A percentile compares a stretch with the other conserved stretches of the same genome.
Conservation (phyloP, 148 eudicot genomes). For the Camellia japonica region DNA sequence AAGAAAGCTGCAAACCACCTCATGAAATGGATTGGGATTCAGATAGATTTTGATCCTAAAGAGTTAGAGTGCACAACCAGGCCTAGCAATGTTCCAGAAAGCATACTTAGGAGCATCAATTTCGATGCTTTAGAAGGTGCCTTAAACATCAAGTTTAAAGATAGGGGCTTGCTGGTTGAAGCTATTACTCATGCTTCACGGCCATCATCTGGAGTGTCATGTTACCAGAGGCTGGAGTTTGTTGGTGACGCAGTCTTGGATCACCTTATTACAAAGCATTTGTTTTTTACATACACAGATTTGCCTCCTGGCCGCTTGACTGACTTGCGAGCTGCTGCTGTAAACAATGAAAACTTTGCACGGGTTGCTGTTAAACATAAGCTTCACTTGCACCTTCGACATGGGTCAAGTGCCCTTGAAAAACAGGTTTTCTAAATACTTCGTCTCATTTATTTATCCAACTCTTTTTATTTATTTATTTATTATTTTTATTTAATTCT, state of each 20-base stretch:
- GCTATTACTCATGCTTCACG: slow-evolving; percentile 99
- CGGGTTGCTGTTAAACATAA: slow-evolving; percentile 90
- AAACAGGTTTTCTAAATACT: slow-evolving; percentile 57
- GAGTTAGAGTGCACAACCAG: slow-evolving; percentile 51
- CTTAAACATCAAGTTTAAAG: slow-evolving; percentile 57
- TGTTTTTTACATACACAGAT: slow-evolving; percentile 89
- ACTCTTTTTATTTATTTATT: background rate
- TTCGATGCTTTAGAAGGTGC: slow-evolving; percentile 73
- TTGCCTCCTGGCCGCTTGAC: slow-evolving; percentile 97
- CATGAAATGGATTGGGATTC: slow-evolving; percentile 94
- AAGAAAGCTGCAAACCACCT: slow-evolving; percentile 91
- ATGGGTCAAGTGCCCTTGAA: slow-evolving; percentile 95
- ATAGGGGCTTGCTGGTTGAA: slow-evolving; percentile 67
- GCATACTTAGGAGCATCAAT: slow-evolving; percentile 68
- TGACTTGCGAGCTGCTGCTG: slow-evolving; percentile 99
- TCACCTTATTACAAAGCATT: slow-evolving; percentile 90
- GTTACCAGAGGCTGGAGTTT: slow-evolving; percentile 95
- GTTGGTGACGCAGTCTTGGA: slow-evolving; percentile 99
- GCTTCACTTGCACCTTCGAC: slow-evolving; percentile 87
- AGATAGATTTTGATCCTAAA: slow-evolving; percentile 67
- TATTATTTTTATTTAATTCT: background rate
- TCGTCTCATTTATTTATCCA: background rate
- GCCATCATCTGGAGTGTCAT: slow-evolving; percentile 96
- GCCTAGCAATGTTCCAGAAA: slow-evolving; percentile 59
- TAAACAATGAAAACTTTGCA: slow-evolving; percentile 97